phyloP scores from a whole-genome alignment of 345 rosid genomes.

The Ceriops zippeliana region DNA sequence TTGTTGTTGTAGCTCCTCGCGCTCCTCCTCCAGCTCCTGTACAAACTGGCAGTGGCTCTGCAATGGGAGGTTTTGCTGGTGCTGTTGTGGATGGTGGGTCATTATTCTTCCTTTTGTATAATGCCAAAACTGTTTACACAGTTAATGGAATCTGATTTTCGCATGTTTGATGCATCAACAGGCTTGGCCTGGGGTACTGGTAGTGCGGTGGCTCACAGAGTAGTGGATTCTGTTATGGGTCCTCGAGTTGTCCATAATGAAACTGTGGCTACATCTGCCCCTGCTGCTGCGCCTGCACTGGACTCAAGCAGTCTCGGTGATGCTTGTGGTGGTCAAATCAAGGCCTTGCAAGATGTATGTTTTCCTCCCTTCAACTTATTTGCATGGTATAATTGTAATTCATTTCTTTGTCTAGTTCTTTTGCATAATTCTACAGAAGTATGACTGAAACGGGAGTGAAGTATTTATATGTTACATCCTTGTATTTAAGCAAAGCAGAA shows the following conservation, averaged over 20 bases:
- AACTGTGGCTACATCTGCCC: not conserved
- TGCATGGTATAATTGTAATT: too few species aligned
- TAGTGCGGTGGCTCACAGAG: conserved; percentile 13
- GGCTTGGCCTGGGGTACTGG: conserved; percentile 12
- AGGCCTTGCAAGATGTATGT: conserved; percentile 15
- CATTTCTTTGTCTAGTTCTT: too few species aligned
- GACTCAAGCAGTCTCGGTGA: conserved; percentile 1
- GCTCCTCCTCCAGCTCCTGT: not conserved
- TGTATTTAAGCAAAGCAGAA: too few species aligned
- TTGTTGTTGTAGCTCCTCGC: not conserved
- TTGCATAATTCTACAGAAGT: too few species aligned
- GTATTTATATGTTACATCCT: too few species aligned
- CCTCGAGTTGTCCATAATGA: conserved; percentile 9
- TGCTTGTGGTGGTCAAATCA: conserved; percentile 8
- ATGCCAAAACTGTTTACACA: not conserved
- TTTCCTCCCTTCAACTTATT: too few species aligned
- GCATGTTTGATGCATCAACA: not conserved
- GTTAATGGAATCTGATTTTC: not conserved
- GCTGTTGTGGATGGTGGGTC: not conserved
- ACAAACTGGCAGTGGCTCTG: not conserved
- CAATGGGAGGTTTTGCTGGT: not conserved
- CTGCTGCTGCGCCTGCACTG: not conserved
- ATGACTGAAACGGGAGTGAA: too few species aligned
- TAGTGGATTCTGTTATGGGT: conserved; percentile 14
- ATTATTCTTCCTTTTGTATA: not conserved